Base-by-base conservation (phyloP, 768 basidiomycete genomes). In the Cystofilobasidium capitatum region DNA sequence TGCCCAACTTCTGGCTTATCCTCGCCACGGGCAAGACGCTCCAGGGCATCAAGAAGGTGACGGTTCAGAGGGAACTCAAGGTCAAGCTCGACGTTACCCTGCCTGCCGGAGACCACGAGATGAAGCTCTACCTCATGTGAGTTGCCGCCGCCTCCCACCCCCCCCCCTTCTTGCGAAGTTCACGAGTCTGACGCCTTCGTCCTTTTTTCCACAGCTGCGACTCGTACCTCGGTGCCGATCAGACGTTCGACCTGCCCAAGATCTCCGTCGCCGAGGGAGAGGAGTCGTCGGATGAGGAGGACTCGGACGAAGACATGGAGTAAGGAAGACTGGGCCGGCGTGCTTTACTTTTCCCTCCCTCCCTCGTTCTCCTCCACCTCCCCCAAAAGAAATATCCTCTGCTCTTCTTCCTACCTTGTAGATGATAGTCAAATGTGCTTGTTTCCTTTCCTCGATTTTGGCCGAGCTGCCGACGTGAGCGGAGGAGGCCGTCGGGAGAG, bases 1-100 rank as follows among this genome's bases (percentile, higher is more conserved):
- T 91, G 77, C 85, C 88, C 65, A 92, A 91, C 73, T 98, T 93
- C 94, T 98, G 93, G 93, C 82, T 97, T 39, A 92, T 98, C 57
- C 82, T 97, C 16, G 91, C 71, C 16, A 70, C 69, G 0, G 85
- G 84, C n/a, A 84, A 85, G 42, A 88, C 91, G 72, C 80, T 99
- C 16, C 86, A 91, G 81, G 89, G 78, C 80, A 81, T 89, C 81
- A 84, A 93, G 83, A 87, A 87, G 49, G 89, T 97, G 36, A 94
- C 94, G 0, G 76, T 80, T 61, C 81, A 80, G 71, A 80, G 86
- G 76, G 81, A 76, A 71, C 82, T 97, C n/a, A 79, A 80, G 22
- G 86, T 88, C 70, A 91, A 91, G 74, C 84, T 99, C 49, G 91
- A 97, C 76, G 88, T 97, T 71, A 88, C 86, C 17, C 78, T 97